These are phyloP conservation scores for Colletotrichum sp. DNA, from an alignment of 2,329 filamentous ascomycete genomes.

Conservation along the genomic window DNA sequence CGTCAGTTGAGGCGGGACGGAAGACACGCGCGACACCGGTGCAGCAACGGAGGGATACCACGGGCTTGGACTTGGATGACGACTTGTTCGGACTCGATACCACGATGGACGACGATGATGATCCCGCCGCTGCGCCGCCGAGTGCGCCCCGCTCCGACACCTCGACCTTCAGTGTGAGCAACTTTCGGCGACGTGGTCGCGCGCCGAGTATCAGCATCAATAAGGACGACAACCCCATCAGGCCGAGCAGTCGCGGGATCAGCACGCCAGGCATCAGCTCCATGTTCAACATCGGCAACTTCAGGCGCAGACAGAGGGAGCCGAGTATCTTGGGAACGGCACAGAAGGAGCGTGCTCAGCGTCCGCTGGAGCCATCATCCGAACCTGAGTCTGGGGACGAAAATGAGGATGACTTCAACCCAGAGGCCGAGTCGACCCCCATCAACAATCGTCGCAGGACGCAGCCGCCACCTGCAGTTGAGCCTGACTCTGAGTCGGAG, in stretches of 20 bases:
- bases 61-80: constrained; percentile 54
- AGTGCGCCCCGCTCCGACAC: constrained; percentile 44
- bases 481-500: constrained; percentile 19
- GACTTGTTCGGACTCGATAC: constrained; percentile 47
- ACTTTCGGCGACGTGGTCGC: constrained; percentile 46
- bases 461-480: constrained; percentile 27
- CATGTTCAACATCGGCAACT: constrained; percentile 60
- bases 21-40: constrained; percentile 37
- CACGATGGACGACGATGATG: constrained; percentile 45
- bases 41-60: constrained; percentile 44
- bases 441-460: constrained; percentile 52
- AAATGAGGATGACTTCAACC: constrained; percentile 51
- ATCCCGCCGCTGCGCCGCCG: constrained; percentile 34
- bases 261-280: constrained; percentile 54
- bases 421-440: constrained; percentile 73
- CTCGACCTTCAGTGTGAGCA: constrained; percentile 51
- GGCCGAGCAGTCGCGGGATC: constrained; percentile 55
- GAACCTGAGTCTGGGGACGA: constrained; percentile 26
- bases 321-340: constrained; percentile 65
- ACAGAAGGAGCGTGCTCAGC: constrained; percentile 40
- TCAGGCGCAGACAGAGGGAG: constrained; percentile 62
- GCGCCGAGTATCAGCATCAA: constrained; percentile 55
- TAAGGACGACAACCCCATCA: constrained; percentile 55
- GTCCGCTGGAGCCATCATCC: constrained; percentile 23
- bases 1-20: constrained; percentile 42